phyloP scores from a whole-genome alignment of 805 yeast genomes.

The Sugiyamaella lignohabitans region DNA sequence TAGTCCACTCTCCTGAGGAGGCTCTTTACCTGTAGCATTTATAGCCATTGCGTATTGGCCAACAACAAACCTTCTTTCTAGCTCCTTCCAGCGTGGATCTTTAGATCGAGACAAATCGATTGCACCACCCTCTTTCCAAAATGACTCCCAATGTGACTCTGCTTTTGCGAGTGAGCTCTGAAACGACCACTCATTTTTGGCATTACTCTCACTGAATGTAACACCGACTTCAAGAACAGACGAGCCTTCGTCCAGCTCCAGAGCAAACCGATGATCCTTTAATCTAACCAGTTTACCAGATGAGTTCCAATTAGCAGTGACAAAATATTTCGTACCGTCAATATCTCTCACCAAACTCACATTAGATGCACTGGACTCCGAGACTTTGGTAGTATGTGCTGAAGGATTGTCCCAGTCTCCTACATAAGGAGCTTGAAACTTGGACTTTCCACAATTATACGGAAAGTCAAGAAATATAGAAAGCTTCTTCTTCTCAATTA shows the following conservation, averaged over 20 bases:
- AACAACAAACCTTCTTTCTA: slow-evolving; percentile 4
- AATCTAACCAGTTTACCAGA: not conserved
- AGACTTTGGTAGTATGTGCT: not conserved
- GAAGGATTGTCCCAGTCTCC: slow-evolving; percentile 2
- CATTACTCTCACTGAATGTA: not conserved
- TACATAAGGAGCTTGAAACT: slow-evolving; percentile 8
- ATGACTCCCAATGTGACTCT: slow-evolving; percentile 1
- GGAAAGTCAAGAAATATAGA: slow-evolving; percentile 4
- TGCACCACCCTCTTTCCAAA: slow-evolving; percentile 3
- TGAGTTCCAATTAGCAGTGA: not conserved
- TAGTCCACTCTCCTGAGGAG: slow-evolving; percentile 9
- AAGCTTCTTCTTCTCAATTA: not conserved
- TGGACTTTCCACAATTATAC: not conserved
- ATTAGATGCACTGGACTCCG: too few relatives aligned
- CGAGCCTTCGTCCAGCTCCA: not conserved
- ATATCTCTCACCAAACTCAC: not conserved
- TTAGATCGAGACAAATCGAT: slow-evolving; percentile 3
- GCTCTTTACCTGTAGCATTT: slow-evolving; percentile 5
- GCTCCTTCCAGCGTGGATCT: slow-evolving; percentile 6
- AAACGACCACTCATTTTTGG: not conserved
- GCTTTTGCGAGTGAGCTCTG: not conserved
- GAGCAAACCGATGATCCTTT: not conserved
- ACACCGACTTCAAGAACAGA: not conserved
- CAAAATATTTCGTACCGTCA: not conserved
- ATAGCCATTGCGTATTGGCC: slow-evolving; percentile 7